Evolutionary conservation across 768 basidiomycete genomes (phyloP).

Genomic region (Glaciozyma martinii): DNA sequence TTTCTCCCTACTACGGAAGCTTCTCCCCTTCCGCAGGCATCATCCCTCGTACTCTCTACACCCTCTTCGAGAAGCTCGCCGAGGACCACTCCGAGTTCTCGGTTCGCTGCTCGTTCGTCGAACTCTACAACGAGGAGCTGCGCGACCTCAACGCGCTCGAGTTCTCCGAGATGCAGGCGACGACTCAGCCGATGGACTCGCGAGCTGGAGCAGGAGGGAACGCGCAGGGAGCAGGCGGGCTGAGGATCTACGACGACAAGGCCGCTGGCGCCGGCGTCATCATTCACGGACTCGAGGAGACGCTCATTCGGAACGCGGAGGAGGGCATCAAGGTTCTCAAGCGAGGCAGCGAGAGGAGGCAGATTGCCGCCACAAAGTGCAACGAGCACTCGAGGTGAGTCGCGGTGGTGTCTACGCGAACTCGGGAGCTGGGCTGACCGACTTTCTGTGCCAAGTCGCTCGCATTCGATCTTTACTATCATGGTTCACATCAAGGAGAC

Average conservation of each 20-base stretch:
- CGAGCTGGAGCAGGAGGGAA: neutral
- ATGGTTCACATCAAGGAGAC: conserved; percentile 84
- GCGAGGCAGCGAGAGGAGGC: conserved; percentile 80
- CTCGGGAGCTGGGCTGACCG: neutral
- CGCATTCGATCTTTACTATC: conserved; percentile 95
- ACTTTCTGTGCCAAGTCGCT: conserved; percentile 51
- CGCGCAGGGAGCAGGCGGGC: conserved; percentile 33
- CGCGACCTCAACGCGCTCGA: conserved; percentile 66
- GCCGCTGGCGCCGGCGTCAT: conserved; percentile 66
- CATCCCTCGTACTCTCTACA: conserved; percentile 86
- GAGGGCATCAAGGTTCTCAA: conserved; percentile 75
- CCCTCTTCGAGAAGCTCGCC: conserved; percentile 81
- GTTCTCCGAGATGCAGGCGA: conserved; percentile 43
- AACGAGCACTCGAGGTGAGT: conserved; percentile 73
- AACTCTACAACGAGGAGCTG: conserved; percentile 96
- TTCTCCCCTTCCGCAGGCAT: conserved; percentile 86
- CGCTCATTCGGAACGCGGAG: conserved; percentile 66
- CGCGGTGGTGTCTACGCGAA: neutral
- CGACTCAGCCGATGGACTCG: conserved; percentile 1
- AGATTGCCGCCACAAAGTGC: conserved; percentile 93
- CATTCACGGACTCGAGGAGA: conserved; percentile 91
- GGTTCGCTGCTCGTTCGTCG: conserved; percentile 87
- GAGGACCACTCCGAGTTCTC: conserved; percentile 67
- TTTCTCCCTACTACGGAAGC: conserved; percentile 70
- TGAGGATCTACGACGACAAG: conserved; percentile 91